Evolutionary conservation across 2,329 filamentous ascomycete species (phyloP).

Genomic region (Colletotrichum lindemuthianum): DNA sequence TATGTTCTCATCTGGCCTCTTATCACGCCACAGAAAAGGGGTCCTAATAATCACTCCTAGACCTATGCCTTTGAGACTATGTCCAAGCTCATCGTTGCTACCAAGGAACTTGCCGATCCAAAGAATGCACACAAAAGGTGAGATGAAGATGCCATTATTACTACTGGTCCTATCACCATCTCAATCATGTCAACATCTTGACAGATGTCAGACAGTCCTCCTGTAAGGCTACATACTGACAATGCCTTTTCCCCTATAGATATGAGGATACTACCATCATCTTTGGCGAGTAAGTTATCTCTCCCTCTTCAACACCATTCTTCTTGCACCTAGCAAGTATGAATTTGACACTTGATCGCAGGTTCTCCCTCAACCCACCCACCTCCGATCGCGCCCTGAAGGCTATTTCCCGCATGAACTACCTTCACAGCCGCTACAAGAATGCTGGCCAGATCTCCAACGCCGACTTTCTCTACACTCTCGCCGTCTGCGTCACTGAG

Average conservation of each 20-base stretch:
- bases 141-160: background rate
- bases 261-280: slow-evolving; percentile 54
- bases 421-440: slow-evolving; percentile 49
- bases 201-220: background rate
- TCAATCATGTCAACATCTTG: background rate
- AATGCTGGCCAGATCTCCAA: slow-evolving; percentile 49
- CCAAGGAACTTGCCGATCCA: slow-evolving; percentile 47
- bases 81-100: slow-evolving; percentile 48
- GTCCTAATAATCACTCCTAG: slow-evolving; percentile 35
- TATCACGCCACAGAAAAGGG: too few relatives aligned
- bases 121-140: slow-evolving; percentile 49
- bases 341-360: slow-evolving; percentile 17
- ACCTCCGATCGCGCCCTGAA: slow-evolving; percentile 47
- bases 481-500: slow-evolving; percentile 71
- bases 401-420: slow-evolving; percentile 53
- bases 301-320: background rate
- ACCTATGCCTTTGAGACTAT: slow-evolving; percentile 53
- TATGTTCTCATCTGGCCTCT: slow-evolving; percentile 24
- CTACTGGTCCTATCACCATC: background rate
- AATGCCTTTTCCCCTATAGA: slow-evolving; percentile 37
- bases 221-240: background rate
- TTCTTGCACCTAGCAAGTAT: too few relatives aligned
- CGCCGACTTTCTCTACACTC: slow-evolving; percentile 51
- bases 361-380: slow-evolving; percentile 48
- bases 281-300: slow-evolving; percentile 46